phyloP scores from a whole-genome alignment of 176 grass and related monocot species.

The Urochloa ruziziensis region DNA sequence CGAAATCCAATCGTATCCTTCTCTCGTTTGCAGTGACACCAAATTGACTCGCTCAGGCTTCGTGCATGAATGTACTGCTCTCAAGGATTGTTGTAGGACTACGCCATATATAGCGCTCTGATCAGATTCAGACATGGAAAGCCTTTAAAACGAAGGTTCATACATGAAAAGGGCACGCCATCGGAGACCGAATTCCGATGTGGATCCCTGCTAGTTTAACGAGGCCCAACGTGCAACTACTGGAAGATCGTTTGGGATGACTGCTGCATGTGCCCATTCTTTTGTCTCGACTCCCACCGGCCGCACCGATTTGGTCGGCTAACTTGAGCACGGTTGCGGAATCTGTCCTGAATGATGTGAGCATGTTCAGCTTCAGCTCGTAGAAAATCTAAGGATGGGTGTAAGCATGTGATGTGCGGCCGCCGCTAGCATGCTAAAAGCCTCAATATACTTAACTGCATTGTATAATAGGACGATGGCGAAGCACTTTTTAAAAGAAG shows the following conservation, averaged over 20 bases:
- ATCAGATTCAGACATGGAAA: constrained; percentile 7
- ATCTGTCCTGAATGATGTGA: neutral
- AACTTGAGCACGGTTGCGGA: neutral
- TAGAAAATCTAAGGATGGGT: constrained; percentile 14
- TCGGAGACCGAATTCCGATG: neutral
- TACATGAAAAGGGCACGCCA: neutral
- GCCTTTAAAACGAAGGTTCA: neutral
- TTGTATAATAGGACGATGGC: neutral
- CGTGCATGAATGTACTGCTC: neutral
- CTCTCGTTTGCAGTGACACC: constrained; percentile 16
- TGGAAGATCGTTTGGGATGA: neutral
- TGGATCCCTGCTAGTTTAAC: neutral
- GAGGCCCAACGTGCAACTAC: neutral
- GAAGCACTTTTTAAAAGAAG: neutral
- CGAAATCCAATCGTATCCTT: constrained; percentile 30
- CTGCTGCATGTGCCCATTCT: neutral
- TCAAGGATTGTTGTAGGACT: no score
- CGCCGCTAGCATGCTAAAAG: neutral
- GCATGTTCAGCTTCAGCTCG: constrained; percentile 1
- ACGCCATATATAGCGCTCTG: no score
- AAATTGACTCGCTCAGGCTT: constrained; percentile 16
- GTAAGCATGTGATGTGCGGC: constrained; percentile 9
- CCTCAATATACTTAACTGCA: neutral
- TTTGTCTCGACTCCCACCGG: constrained; percentile 25
- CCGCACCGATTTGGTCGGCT: constrained; percentile 35